A percentile compares a stretch with the other conserved stretches of the same genome.
Evolutionary conservation across 2,329 filamentous ascomycete genomes (phyloP).

Genomic region (Trichoderma cornu-damae): DNA sequence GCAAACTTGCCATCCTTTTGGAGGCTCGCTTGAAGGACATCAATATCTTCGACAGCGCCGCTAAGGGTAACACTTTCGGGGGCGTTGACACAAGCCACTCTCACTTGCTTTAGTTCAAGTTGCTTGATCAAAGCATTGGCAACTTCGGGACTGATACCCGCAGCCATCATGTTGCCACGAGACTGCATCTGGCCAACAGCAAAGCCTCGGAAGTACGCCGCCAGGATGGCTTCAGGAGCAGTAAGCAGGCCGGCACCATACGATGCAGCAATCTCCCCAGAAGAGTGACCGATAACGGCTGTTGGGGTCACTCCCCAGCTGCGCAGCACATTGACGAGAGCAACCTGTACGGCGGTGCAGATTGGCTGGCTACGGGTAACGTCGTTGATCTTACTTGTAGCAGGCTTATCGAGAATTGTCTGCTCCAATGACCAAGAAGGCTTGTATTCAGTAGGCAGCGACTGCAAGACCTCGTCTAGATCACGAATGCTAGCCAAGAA

Average conservation of each 20-base stretch:
- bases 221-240: neutral
- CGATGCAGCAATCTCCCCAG: conserved; percentile 8
- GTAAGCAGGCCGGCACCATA: neutral
- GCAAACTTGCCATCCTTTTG: conserved; percentile 19
- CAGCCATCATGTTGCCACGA: conserved; percentile 11
- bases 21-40: conserved; percentile 7
- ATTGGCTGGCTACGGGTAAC: conserved; percentile 18
- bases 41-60: conserved; percentile 22
- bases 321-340: neutral
- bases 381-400: conserved; percentile 18
- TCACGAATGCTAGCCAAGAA: conserved; percentile 20
- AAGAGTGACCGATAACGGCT: conserved; percentile 3
- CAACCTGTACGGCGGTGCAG: neutral
- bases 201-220: conserved; percentile 11
- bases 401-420: conserved; percentile 20
- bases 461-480: conserved; percentile 8
- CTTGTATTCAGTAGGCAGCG: neutral
- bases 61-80: conserved; percentile 25
- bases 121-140: neutral
- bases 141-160: neutral
- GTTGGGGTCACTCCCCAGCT: neutral
- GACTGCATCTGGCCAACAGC: conserved; percentile 5
- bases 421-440: conserved; percentile 15
- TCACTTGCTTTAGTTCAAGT: conserved; percentile 18
- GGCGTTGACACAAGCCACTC: conserved; percentile 26